A percentile compares a stretch with the other conserved stretches of the same genome.
phyloP scores from a whole-genome alignment of 2,329 filamentous ascomycete genomes.

The Penicillium sp. region DNA sequence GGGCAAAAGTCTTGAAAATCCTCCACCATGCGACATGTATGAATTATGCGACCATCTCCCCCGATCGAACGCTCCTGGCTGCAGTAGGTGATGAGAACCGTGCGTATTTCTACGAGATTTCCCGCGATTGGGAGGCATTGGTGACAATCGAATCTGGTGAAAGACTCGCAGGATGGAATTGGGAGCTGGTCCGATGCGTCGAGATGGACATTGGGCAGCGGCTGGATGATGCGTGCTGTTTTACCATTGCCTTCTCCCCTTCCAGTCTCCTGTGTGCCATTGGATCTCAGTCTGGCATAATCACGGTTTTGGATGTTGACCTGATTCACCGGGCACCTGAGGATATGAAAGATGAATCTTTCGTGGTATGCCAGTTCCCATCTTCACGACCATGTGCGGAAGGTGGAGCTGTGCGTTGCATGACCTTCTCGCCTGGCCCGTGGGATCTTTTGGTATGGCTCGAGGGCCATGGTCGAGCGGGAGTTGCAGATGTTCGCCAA shows the following conservation, averaged over 20 bases:
- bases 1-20: slow-evolving; percentile 65
- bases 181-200: slow-evolving; percentile 40
- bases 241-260: slow-evolving; percentile 50
- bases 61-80: slow-evolving; percentile 74
- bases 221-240: slow-evolving; percentile 46
- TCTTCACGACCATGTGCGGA: slow-evolving; percentile 71
- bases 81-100: slow-evolving; percentile 85
- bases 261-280: slow-evolving; percentile 50
- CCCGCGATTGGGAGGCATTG: slow-evolving; percentile 29
- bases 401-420: slow-evolving; percentile 78
- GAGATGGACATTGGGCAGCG: slow-evolving; percentile 42
- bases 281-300: slow-evolving; percentile 50
- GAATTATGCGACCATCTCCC: slow-evolving; percentile 92
- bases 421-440: slow-evolving; percentile 86
- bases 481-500: slow-evolving; percentile 49
- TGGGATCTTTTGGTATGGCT: slow-evolving; percentile 92
- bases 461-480: slow-evolving; percentile 66
- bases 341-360: slow-evolving; percentile 32
- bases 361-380: slow-evolving; percentile 69
- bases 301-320: slow-evolving; percentile 46
- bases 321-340: slow-evolving; percentile 26
- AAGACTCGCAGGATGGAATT: slow-evolving; percentile 41
- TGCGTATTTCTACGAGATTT: slow-evolving; percentile 72
- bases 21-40: slow-evolving; percentile 78
- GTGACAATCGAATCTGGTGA: slow-evolving; percentile 31